phyloP scores from a whole-genome alignment of 1,284 basidiomycete species.

The Moniliella sp. region DNA sequence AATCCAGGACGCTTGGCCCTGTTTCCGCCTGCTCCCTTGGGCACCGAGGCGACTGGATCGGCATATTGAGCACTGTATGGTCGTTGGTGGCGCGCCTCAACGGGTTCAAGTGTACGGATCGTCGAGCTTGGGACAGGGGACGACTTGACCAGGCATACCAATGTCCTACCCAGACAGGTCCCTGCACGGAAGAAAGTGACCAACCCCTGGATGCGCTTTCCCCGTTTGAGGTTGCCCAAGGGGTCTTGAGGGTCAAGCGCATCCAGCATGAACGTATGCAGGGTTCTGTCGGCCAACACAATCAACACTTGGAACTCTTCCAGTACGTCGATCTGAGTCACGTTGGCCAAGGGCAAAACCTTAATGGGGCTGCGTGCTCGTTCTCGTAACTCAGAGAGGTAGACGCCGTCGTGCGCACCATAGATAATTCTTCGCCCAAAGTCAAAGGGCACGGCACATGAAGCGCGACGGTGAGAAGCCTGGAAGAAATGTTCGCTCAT shows the following conservation, averaged over 20 bases:
- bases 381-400: too few species aligned
- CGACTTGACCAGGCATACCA: neutral
- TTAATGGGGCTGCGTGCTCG: too few species aligned
- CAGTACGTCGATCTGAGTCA: neutral
- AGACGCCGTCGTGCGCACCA: too few species aligned
- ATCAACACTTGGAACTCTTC: neutral
- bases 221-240: neutral
- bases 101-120: neutral
- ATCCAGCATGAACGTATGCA: neutral
- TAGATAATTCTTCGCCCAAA: slow-evolving; percentile 72
- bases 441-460: slow-evolving; percentile 78
- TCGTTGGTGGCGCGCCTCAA: neutral
- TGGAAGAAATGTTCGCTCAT: too few species aligned
- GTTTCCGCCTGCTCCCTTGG: too few species aligned
- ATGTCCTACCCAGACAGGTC: neutral
- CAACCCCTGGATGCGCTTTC: slow-evolving; percentile 28
- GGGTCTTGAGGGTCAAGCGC: neutral
- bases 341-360: neutral
- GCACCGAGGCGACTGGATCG: too few species aligned
- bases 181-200: neutral
- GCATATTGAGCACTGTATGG: too few species aligned
- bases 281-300: neutral
- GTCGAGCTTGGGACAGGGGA: neutral
- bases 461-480: slow-evolving; percentile 59
- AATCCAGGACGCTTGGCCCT: too few species aligned